phyloP scores from a whole-genome alignment of 1,139 yeast genomes.

The Suhomyces bokatorum region DNA sequence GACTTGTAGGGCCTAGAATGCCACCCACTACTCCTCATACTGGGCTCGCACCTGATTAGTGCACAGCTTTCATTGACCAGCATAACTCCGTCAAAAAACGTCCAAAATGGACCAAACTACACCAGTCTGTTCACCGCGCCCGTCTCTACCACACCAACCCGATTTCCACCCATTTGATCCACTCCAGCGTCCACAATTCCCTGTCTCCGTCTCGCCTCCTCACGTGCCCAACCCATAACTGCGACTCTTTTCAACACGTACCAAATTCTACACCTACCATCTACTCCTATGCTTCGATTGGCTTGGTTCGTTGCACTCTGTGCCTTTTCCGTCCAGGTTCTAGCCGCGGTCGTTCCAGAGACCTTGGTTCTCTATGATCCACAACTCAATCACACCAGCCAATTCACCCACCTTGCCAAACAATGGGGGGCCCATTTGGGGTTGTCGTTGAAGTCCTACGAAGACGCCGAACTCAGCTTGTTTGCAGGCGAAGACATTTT shows the following conservation, averaged over 20 bases:
- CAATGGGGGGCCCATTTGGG: conserved; percentile 25
- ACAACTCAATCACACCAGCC: conserved; percentile 20
- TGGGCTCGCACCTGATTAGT: background rate
- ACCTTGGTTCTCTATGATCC: conserved; percentile 37
- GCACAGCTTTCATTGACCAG: too few species aligned
- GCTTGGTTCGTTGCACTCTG: conserved; percentile 10
- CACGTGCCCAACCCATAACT: background rate
- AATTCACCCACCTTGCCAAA: conserved; percentile 23
- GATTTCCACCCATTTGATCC: background rate
- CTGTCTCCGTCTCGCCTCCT: background rate
- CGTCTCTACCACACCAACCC: background rate
- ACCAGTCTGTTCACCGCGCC: background rate
- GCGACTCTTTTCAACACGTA: conserved; percentile 10
- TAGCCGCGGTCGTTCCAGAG: conserved; percentile 5
- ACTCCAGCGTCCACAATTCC: background rate
- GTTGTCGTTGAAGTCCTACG: conserved; percentile 29
- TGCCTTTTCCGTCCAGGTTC: conserved; percentile 5
- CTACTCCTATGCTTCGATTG: conserved; percentile 11
- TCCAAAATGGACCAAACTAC: background rate
- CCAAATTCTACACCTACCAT: conserved; percentile 4
- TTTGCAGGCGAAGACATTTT: conserved; percentile 29
- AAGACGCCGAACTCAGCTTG: conserved; percentile 26
- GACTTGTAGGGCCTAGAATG: background rate
- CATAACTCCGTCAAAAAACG: background rate
- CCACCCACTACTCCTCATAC: background rate